These are phyloP conservation scores for Leishmania arabica DNA, from an alignment of 208 protist genomes.

Conservation along the genomic window DNA sequence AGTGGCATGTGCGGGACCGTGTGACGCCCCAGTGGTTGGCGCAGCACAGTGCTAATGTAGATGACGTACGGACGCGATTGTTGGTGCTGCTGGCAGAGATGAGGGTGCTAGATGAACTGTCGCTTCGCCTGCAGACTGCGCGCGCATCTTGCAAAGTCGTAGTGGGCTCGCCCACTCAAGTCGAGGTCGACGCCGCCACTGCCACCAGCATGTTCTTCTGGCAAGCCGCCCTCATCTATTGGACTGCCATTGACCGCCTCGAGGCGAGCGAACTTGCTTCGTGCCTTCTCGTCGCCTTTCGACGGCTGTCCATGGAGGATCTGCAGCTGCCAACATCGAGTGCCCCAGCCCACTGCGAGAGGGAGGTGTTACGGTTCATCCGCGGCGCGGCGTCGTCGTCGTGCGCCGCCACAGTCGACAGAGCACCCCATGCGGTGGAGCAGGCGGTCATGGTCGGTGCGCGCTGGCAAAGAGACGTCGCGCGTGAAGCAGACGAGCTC, in stretches of 20 bases:
- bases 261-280: constrained; percentile 41
- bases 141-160: too few species aligned
- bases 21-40: constrained; percentile 27
- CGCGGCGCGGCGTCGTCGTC: constrained; percentile 39
- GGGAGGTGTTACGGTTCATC: constrained; percentile 66
- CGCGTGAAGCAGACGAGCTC: constrained; percentile 7
- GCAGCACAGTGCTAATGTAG: constrained; percentile 26
- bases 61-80: constrained; percentile 21
- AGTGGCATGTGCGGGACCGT: constrained; percentile 23
- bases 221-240: constrained; percentile 33
- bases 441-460: neutral
- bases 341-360: constrained; percentile 54
- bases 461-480: neutral
- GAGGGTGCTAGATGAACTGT: constrained; percentile 12
- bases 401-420: neutral
- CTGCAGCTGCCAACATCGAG: constrained; percentile 55
- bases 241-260: constrained; percentile 38
- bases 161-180: neutral
- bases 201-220: constrained; percentile 15
- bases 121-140: neutral
- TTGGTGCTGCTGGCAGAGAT: constrained; percentile 21
- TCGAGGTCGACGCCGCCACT: neutral
- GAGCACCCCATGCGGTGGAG: neutral
- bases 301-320: constrained; percentile 53
- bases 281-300: constrained; percentile 44